These are phyloP conservation scores for Claviceps pazoutovae DNA, from an alignment of 2,329 filamentous ascomycete species.

Conservation along the genomic window DNA sequence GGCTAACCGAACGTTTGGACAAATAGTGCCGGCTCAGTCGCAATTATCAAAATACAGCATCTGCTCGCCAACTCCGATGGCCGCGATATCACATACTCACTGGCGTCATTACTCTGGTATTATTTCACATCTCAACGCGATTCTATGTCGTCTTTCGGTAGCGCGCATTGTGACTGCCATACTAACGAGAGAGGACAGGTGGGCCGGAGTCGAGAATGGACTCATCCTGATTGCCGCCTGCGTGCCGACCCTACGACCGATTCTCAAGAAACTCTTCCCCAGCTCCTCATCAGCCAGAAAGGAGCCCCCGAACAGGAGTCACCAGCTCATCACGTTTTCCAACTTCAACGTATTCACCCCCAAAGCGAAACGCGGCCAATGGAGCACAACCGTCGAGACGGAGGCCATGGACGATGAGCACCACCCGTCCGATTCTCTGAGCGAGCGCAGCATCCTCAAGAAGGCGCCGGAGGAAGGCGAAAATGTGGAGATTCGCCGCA, in stretches of 20 bases:
- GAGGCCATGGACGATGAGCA: not conserved
- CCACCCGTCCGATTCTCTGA: not conserved
- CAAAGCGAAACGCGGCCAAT: conserved; percentile 1
- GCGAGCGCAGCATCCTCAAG: conserved; percentile 3
- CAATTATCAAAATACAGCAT: conserved; percentile 5
- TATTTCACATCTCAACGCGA: not conserved
- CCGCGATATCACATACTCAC: conserved; percentile 5
- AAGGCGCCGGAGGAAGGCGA: not conserved
- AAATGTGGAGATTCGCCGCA: conserved; percentile 1
- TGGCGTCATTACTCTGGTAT: conserved; percentile 4
- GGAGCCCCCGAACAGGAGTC: not conserved
- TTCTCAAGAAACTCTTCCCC: conserved; percentile 3
- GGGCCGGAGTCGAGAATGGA: conserved; percentile 6
- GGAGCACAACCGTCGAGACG: conserved; percentile 6
- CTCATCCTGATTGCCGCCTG: conserved; percentile 5
- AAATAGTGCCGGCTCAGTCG: conserved; percentile 4
- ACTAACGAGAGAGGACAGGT: not conserved
- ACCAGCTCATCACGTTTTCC: conserved; percentile 5
- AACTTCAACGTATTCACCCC: conserved; percentile 4
- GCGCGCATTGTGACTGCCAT: not conserved
- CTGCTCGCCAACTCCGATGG: conserved; percentile 4
- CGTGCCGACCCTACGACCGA: conserved; percentile 4
- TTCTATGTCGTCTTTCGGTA: too few relatives aligned
- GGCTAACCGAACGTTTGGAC: not conserved
- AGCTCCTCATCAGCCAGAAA: not conserved